These are phyloP conservation scores for Acanthamoeba royreba DNA, from an alignment of 208 protist genomes.

Conservation along the genomic window DNA sequence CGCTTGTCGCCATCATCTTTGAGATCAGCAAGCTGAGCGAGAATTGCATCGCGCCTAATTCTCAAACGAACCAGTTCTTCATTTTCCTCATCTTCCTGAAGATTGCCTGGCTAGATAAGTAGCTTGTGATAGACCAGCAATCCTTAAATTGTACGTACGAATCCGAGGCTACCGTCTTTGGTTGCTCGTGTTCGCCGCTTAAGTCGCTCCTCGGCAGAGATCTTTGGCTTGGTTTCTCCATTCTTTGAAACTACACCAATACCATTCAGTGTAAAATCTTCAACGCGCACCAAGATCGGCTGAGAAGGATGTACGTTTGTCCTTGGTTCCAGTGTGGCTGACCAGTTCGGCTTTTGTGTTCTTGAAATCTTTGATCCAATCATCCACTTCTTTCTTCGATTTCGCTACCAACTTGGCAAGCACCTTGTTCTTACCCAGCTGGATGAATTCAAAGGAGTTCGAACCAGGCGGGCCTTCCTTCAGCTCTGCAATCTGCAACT, in stretches of 20 bases:
- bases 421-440: slow-evolving; percentile 3
- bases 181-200: not conserved
- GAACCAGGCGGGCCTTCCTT: not conserved
- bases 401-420: not conserved
- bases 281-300: not conserved
- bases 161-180: not conserved
- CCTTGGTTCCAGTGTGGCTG: not conserved
- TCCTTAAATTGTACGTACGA: not conserved
- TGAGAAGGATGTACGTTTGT: not conserved
- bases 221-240: not conserved
- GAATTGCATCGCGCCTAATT: not conserved
- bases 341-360: not conserved
- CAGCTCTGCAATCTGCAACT: not conserved
- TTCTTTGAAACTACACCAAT: not conserved
- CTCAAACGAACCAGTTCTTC: not conserved
- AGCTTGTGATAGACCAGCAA: too few species aligned
- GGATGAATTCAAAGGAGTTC: not conserved
- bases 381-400: not conserved
- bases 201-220: not conserved
- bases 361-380: not conserved
- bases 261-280: not conserved
- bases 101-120: too few species aligned
- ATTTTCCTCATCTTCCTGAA: not conserved
- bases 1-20: not conserved
- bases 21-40: not conserved